Conservation (phyloP, 768 basidiomycete species). For the Hysterangium stoloniferum region DNA sequence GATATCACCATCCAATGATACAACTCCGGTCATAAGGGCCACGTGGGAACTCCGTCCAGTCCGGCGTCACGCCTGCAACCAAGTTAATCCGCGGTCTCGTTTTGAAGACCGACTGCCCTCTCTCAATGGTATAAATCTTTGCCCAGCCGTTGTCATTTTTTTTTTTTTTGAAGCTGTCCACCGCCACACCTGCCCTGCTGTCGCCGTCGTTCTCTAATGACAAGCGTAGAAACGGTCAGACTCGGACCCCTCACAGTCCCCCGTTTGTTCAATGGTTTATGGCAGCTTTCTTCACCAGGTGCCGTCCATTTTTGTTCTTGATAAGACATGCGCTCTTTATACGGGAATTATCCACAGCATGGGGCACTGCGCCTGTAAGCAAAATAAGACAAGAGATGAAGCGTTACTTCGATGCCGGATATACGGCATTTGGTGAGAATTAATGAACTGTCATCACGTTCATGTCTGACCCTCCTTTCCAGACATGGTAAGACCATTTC, state of each 20-base stretch:
- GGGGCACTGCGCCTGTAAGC: conserved; percentile 65
- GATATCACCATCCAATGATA: no score
- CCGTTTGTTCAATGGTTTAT: conserved; percentile 70
- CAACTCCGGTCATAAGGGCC: no score
- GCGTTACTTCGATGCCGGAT: conserved; percentile 52
- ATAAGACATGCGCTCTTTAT: no score
- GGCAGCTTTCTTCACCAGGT: conserved; percentile 57
- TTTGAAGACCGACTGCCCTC: no score
- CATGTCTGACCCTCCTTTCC: conserved; percentile 17
- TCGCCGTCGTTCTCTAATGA: background rate
- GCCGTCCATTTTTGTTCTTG: no score
- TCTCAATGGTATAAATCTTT: background rate
- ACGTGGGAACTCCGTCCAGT: no score
- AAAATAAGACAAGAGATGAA: conserved; percentile 64
- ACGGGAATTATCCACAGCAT: conserved; percentile 62
- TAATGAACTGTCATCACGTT: conserved; percentile 43
- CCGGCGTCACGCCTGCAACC: no score
- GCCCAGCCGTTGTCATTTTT: background rate
- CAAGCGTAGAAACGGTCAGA: conserved; percentile 36
- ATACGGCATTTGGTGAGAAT: conserved; percentile 42
- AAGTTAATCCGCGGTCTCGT: no score
- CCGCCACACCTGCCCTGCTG: background rate
- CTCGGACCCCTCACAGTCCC: conserved; percentile 53
- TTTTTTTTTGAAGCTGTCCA: background rate
- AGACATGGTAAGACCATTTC: conserved; percentile 48